Percentiles rank a stretch among this genome's conserved stretches.
phyloP scores from a whole-genome alignment of 208 protist genomes.

The Leishmania lainsoni region DNA sequence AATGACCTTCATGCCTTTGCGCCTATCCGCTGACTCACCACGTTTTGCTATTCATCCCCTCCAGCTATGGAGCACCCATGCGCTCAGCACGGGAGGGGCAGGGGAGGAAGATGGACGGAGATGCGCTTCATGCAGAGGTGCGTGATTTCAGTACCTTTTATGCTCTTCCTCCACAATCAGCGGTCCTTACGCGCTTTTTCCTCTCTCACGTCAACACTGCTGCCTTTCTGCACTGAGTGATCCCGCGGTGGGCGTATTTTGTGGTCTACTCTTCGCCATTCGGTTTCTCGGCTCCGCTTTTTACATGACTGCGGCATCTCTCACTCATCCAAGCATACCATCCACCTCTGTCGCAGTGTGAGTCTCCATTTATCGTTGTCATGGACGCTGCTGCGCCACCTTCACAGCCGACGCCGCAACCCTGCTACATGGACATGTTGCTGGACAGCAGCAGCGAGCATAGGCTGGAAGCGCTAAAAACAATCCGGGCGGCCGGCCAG shows the following conservation, averaged over 20 bases:
- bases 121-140: not conserved
- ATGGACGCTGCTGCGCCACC: not conserved
- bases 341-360: not conserved
- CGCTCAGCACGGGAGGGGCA: not conserved
- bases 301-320: not conserved
- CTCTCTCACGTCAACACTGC: not conserved
- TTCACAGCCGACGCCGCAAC: not conserved
- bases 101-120: not conserved
- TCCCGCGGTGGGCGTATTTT: not conserved
- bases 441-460: constrained; percentile 10
- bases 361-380: not conserved
- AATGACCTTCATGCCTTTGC: too few species aligned
- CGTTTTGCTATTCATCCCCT: too few species aligned
- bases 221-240: not conserved
- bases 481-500: constrained; percentile 21
- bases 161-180: not conserved
- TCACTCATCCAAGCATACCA: not conserved
- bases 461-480: constrained; percentile 25
- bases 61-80: not conserved
- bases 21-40: not conserved
- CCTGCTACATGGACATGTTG: constrained; percentile 32
- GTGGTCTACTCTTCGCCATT: not conserved
- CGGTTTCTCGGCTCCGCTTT: not conserved
- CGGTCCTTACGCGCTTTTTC: not conserved
- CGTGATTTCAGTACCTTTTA: not conserved